Evolutionary conservation across 495 filamentous ascomycete genomes (phyloP).

Genomic region (Saxophila tyrrhenica): DNA sequence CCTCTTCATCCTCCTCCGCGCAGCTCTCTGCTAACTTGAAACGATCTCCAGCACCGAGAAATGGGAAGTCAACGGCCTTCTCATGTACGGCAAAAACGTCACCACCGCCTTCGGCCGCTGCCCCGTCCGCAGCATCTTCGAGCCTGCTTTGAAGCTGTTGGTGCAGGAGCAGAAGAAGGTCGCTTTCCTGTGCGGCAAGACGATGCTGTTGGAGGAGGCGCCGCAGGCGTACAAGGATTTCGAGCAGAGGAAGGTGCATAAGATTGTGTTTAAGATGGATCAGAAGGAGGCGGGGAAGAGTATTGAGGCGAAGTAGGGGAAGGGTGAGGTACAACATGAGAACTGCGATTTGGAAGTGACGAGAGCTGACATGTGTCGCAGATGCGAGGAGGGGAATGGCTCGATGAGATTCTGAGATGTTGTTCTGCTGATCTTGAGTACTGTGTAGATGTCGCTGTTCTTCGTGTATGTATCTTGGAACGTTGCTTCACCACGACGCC

Average conservation of each 20-base stretch:
- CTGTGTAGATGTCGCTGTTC: too few species aligned
- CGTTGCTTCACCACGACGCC: too few species aligned
- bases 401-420: too few species aligned
- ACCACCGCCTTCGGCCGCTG: constrained; percentile 90
- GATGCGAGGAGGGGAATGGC: too few species aligned
- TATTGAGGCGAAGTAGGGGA: not conserved
- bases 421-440: too few species aligned
- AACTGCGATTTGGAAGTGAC: too few species aligned
- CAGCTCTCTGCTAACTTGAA: not conserved
- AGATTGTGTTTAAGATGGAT: constrained; percentile 49
- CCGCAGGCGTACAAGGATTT: constrained; percentile 75
- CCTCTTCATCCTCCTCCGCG: not conserved
- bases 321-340: too few species aligned
- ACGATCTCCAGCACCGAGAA: constrained; percentile 26
- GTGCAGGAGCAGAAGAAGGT: constrained; percentile 61
- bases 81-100: constrained; percentile 86
- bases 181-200: constrained; percentile 84
- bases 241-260: constrained; percentile 58
- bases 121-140: constrained; percentile 76
- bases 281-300: not conserved
- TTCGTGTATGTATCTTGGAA: too few species aligned
- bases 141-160: constrained; percentile 64
- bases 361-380: too few species aligned
- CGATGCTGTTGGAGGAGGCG: constrained; percentile 77
- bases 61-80: constrained; percentile 74